phyloP scores from a whole-genome alignment of 2,329 filamentous ascomycete species.

The Sclerotinia glacialis region DNA sequence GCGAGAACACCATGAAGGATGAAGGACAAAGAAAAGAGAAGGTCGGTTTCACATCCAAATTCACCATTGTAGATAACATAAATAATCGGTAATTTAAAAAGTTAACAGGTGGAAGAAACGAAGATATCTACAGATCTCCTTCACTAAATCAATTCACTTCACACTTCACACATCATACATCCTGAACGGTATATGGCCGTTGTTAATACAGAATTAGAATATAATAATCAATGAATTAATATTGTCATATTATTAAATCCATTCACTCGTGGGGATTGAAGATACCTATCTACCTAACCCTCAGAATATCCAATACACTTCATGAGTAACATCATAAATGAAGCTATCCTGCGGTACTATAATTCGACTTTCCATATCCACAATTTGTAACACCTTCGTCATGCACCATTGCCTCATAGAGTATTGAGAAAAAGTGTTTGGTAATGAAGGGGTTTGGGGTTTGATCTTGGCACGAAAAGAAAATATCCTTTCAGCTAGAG shows the following conservation, averaged over 20 bases:
- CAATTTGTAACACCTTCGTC: constrained; percentile 51
- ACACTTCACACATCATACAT: too few species aligned
- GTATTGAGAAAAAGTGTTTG: constrained; percentile 56
- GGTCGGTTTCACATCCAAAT: not conserved
- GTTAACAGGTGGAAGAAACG: not conserved
- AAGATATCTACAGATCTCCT: not conserved
- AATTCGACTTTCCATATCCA: constrained; percentile 23
- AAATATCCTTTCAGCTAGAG: constrained; percentile 46
- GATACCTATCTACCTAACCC: not conserved
- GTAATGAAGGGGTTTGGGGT: constrained; percentile 53
- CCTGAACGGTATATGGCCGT: not conserved
- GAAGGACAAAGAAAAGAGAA: too few species aligned
- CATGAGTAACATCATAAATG: not conserved
- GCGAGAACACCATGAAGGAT: not conserved
- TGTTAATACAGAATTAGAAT: not conserved
- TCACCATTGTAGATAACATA: not conserved
- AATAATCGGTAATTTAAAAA: not conserved
- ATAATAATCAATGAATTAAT: not conserved
- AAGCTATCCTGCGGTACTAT: not conserved
- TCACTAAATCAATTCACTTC: not conserved
- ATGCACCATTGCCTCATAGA: constrained; percentile 59
- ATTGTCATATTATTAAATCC: not conserved
- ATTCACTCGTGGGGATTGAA: not conserved
- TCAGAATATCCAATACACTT: not conserved
- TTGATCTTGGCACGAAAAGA: constrained; percentile 51